phyloP scores from a whole-genome alignment of 306 rosid species.

The Pterocarpus macrocarpus region DNA sequence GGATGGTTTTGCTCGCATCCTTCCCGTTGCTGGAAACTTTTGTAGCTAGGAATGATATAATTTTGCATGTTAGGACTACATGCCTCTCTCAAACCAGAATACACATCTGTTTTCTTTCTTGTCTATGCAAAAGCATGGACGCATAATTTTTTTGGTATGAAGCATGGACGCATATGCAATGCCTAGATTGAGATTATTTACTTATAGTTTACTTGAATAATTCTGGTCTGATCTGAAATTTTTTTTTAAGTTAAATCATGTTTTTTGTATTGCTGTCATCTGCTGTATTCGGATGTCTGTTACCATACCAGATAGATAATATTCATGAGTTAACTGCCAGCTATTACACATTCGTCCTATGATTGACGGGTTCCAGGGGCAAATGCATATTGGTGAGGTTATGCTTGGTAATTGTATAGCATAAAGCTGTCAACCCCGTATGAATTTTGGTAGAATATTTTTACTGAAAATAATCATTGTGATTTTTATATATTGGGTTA shows the following conservation, averaged over 20 bases:
- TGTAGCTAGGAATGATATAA: slow-evolving; percentile 61
- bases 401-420: background rate
- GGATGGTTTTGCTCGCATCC: slow-evolving; percentile 94
- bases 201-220: background rate
- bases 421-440: background rate
- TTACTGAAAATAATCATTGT: too few species aligned
- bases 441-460: background rate
- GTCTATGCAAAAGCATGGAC: slow-evolving; percentile 49
- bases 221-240: background rate
- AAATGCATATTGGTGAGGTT: background rate
- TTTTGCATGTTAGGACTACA: slow-evolving; percentile 54
- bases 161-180: slow-evolving; percentile 43
- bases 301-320: background rate
- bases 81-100: slow-evolving; percentile 46
- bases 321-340: background rate
- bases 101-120: slow-evolving; percentile 44
- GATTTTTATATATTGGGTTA: too few species aligned
- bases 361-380: background rate
- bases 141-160: background rate
- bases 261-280: slow-evolving; percentile 9
- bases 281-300: background rate
- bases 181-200: slow-evolving; percentile 43
- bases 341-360: background rate
- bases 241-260: background rate
- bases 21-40: slow-evolving; percentile 41